A percentile compares a stretch with the other conserved stretches of the same genome.
Evolutionary conservation across 2,329 filamentous ascomycete species (phyloP).

Genomic region (Paecilomyces dactylethromorphus): DNA sequence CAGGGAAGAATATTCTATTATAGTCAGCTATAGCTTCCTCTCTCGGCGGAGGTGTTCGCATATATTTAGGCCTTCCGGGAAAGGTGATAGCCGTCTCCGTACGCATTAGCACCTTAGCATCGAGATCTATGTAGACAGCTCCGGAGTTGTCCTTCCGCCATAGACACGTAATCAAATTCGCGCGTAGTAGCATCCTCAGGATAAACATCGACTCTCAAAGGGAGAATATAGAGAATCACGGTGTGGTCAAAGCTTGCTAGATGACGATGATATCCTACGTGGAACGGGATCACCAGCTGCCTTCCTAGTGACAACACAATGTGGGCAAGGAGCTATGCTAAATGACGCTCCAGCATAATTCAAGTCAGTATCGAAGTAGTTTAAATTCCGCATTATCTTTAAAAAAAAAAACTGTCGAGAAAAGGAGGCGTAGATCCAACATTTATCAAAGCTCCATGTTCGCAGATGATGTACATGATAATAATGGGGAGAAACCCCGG

Average conservation of each 20-base stretch:
- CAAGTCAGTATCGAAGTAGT: neutral
- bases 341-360: neutral
- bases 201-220: neutral
- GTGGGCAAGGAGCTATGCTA: neutral
- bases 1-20: conserved; percentile 6
- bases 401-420: conserved; percentile 6
- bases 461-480: conserved; percentile 38
- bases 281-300: neutral
- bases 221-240: neutral
- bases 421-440: neutral
- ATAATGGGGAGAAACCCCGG: conserved; percentile 26
- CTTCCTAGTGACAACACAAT: neutral
- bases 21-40: neutral
- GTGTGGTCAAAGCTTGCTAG: too few species aligned
- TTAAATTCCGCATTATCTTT: neutral
- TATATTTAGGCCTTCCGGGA: neutral
- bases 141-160: neutral
- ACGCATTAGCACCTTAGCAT: neutral
- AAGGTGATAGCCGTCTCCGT: neutral
- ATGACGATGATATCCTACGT: too few species aligned
- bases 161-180: neutral
- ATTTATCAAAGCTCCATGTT: conserved; percentile 7
- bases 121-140: neutral
- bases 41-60: neutral
- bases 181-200: neutral